phyloP scores from a whole-genome alignment of 2,329 filamentous ascomycete species.

The Fusarium incarnatum region DNA sequence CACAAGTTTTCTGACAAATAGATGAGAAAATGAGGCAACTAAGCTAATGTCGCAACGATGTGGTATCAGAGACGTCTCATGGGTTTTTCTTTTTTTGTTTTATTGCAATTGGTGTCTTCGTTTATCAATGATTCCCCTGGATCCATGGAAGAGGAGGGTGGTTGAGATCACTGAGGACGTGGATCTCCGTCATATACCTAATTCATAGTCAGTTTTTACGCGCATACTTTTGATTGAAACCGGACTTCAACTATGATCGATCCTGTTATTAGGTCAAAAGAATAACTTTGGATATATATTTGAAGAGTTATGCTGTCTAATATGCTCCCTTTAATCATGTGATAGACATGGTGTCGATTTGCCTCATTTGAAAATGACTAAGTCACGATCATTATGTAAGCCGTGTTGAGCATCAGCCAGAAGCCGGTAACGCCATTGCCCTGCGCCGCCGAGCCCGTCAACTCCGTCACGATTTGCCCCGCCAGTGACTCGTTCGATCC shows the following conservation, averaged over 20 bases:
- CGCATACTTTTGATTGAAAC: conserved; percentile 44
- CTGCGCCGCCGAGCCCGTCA: conserved; percentile 29
- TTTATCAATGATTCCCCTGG: conserved; percentile 57
- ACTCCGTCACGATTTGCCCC: conserved; percentile 53
- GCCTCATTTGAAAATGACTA: conserved; percentile 32
- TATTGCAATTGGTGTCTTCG: conserved; percentile 53
- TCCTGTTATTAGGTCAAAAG: conserved; percentile 28
- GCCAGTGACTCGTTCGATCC: conserved; percentile 52
- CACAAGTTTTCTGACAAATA: conserved; percentile 56
- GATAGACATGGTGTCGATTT: conserved; percentile 1
- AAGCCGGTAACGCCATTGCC: conserved; percentile 31
- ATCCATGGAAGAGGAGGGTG: conserved; percentile 50
- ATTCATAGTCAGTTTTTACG: conserved; percentile 50
- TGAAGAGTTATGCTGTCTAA: background rate
- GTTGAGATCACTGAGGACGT: conserved; percentile 46
- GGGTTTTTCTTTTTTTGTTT: conserved; percentile 43
- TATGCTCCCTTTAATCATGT: conserved; percentile 13
- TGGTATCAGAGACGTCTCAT: conserved; percentile 42
- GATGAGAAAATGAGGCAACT: conserved; percentile 34
- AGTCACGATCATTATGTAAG: conserved; percentile 17
- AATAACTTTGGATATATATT: conserved; percentile 27
- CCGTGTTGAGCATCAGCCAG: background rate
- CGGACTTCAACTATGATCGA: conserved; percentile 42
- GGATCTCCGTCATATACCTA: conserved; percentile 53
- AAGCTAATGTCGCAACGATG: conserved; percentile 44